phyloP scores from a whole-genome alignment of 2,329 filamentous ascomycete genomes.

The Fusarium humuli region DNA sequence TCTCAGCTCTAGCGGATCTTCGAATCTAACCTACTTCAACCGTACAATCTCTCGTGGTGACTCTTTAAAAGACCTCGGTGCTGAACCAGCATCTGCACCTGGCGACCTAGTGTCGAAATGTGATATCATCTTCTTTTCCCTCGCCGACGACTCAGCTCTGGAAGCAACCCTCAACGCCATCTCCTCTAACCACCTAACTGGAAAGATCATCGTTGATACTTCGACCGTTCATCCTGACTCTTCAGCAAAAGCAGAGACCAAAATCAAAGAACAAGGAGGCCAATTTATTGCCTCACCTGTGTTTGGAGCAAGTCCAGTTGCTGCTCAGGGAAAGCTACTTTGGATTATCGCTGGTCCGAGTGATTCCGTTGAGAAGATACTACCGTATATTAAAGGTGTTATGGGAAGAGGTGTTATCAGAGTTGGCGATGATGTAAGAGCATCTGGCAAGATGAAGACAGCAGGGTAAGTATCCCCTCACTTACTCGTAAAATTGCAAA shows the following conservation, averaged over 20 bases:
- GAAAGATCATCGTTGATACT: slow-evolving; percentile 62
- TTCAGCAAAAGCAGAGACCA: slow-evolving; percentile 46
- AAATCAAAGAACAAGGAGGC: slow-evolving; percentile 48
- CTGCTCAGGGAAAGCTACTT: slow-evolving; percentile 59
- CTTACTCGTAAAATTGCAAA: too few relatives aligned
- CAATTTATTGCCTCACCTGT: slow-evolving; percentile 60
- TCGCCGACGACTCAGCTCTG: slow-evolving; percentile 58
- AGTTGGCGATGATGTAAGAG: slow-evolving; percentile 56
- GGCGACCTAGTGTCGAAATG: slow-evolving; percentile 46
- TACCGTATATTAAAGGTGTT: slow-evolving; percentile 56
- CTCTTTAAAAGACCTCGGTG: slow-evolving; percentile 47
- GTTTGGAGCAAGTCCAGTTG: slow-evolving; percentile 64
- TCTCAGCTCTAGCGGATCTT: slow-evolving; percentile 38
- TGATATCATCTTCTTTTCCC: slow-evolving; percentile 55
- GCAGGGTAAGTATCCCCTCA: slow-evolving; percentile 50
- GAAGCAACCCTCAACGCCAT: slow-evolving; percentile 50
- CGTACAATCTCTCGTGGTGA: slow-evolving; percentile 60
- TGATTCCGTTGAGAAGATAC: slow-evolving; percentile 50
- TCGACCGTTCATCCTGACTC: slow-evolving; percentile 63
- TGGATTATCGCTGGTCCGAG: slow-evolving; percentile 58
- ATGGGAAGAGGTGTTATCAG: slow-evolving; percentile 57
- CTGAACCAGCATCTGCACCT: slow-evolving; percentile 36
- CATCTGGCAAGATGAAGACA: slow-evolving; percentile 61
- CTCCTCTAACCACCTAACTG: slow-evolving; percentile 23
- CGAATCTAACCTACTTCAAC: slow-evolving; percentile 57